Conservation (phyloP, 2,329 filamentous ascomycete genomes). For the Coniochaeta sp. region DNA sequence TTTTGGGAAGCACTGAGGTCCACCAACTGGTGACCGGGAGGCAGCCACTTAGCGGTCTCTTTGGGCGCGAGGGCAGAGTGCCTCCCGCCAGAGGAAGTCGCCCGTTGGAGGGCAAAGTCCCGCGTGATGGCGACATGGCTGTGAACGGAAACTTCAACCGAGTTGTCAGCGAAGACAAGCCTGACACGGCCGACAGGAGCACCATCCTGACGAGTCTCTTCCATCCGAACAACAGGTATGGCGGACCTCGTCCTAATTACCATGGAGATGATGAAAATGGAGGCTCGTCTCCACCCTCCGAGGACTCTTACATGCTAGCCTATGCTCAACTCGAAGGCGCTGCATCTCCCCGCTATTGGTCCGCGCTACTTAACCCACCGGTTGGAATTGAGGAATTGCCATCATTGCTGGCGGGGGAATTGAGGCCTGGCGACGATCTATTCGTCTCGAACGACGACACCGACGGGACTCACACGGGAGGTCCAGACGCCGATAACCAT, state of each 20-base stretch:
- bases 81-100: slow-evolving; percentile 55
- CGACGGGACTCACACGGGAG: neutral
- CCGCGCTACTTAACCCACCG: slow-evolving; percentile 37
- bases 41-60: slow-evolving; percentile 67
- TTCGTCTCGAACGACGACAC: slow-evolving; percentile 12
- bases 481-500: neutral
- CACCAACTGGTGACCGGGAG: slow-evolving; percentile 68
- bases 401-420: slow-evolving; percentile 25
- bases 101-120: slow-evolving; percentile 59
- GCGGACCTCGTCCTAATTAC: neutral
- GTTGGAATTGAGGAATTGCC: slow-evolving; percentile 34
- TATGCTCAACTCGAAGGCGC: slow-evolving; percentile 18
- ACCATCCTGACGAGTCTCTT: slow-evolving; percentile 52
- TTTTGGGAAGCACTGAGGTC: slow-evolving; percentile 66
- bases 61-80: slow-evolving; percentile 64
- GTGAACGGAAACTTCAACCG: slow-evolving; percentile 50
- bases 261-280: neutral
- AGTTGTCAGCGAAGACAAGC: slow-evolving; percentile 50
- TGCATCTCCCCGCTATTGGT: slow-evolving; percentile 30
- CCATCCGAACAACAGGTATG: neutral
- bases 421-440: slow-evolving; percentile 13
- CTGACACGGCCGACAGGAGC: slow-evolving; percentile 53
- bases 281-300: slow-evolving; percentile 2
- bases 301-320: slow-evolving; percentile 10
- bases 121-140: slow-evolving; percentile 55